phyloP scores from a whole-genome alignment of 805 yeast genomes.

The Candida saitoana region DNA sequence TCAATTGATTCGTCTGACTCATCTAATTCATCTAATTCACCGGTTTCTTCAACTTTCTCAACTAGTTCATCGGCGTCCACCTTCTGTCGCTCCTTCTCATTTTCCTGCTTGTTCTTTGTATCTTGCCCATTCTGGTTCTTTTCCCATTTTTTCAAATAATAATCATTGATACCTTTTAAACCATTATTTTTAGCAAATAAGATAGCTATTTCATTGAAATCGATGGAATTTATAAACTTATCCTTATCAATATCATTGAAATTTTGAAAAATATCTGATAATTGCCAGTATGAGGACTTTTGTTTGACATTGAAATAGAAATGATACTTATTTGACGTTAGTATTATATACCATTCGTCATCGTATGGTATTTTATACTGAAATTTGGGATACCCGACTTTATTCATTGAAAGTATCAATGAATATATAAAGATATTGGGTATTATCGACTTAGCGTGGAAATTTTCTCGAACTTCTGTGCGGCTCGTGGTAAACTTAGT shows the following conservation, averaged over 20 bases:
- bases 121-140: not conserved
- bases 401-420: constrained; percentile 2
- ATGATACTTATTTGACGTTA: constrained; percentile 24
- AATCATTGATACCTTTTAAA: constrained; percentile 4
- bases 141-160: not conserved
- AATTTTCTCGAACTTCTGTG: not conserved
- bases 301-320: constrained; percentile 25
- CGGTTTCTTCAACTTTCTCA: constrained; percentile 8
- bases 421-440: no score
- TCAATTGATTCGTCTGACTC: not conserved
- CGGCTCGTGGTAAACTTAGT: no score
- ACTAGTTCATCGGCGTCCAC: not conserved
- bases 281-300: constrained; percentile 30
- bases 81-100: constrained; percentile 4
- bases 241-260: constrained; percentile 19
- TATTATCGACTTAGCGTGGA: no score
- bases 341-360: constrained; percentile 25
- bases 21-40: not conserved
- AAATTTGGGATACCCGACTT: constrained; percentile 13
- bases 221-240: constrained; percentile 18
- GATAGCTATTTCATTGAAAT: constrained; percentile 26
- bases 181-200: constrained; percentile 27
- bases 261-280: constrained; percentile 18
- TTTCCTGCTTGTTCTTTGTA: not conserved
- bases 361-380: constrained; percentile 17